Evolutionary conservation across 2,329 filamentous ascomycete species (phyloP).

Genomic region (Xylariaceae sp.): DNA sequence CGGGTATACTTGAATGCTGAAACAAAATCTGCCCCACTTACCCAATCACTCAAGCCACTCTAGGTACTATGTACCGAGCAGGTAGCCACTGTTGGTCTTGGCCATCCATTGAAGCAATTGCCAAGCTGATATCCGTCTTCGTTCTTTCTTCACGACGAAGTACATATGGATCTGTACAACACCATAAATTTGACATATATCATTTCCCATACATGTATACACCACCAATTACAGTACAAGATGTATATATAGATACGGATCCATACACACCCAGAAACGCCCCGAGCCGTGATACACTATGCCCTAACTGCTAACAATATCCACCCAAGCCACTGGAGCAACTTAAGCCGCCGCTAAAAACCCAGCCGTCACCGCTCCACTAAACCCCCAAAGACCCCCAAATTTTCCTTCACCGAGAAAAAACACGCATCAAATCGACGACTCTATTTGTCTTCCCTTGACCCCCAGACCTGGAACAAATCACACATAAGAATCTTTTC

Average conservation of each 20-base stretch:
- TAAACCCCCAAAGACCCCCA: background rate
- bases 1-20: slow-evolving; percentile 12
- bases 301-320: no score
- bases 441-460: background rate
- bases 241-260: no score
- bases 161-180: no score
- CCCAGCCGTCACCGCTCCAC: background rate
- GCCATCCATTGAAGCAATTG: no score
- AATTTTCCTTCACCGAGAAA: background rate
- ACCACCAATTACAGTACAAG: no score
- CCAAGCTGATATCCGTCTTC: no score
- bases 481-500: background rate
- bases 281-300: background rate
- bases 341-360: background rate
- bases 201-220: no score
- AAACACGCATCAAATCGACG: background rate
- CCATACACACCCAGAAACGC: no score
- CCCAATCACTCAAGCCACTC: background rate
- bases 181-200: no score
- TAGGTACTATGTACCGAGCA: no score
- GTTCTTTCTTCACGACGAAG: no score
- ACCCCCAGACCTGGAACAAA: background rate
- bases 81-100: no score
- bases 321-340: background rate
- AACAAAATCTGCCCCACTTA: slow-evolving; percentile 10